These are phyloP conservation scores for Golubevia sp. DNA, from an alignment of 1,284 basidiomycete species.

Conservation along the genomic window DNA sequence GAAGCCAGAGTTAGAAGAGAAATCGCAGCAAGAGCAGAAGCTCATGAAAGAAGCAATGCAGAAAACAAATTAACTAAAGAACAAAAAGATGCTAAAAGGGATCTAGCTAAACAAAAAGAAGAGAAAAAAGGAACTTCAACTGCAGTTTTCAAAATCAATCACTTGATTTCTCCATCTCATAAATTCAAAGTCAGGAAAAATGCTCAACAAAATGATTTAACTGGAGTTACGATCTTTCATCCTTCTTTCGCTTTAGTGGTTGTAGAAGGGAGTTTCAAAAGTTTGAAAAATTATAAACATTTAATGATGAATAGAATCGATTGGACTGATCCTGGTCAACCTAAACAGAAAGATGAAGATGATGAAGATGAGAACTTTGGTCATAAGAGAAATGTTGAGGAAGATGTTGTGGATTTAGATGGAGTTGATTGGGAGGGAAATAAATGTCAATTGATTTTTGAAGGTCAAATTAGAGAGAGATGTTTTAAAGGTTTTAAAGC, in stretches of 20 bases:
- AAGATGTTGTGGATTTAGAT: slow-evolving; percentile 5
- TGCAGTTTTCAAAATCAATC: slow-evolving; percentile 44
- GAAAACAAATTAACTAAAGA: slow-evolving; percentile 50
- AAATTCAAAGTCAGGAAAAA: slow-evolving; percentile 54
- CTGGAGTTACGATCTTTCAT: slow-evolving; percentile 38
- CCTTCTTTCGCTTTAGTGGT: slow-evolving; percentile 43
- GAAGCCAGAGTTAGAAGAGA: slow-evolving; percentile 57
- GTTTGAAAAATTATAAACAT: slow-evolving; percentile 46
- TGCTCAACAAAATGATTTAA: slow-evolving; percentile 45
- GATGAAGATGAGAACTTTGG: slow-evolving; percentile 5
- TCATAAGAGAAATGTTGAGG: neutral
- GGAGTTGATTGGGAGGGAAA: slow-evolving; percentile 34
- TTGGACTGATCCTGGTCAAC: slow-evolving; percentile 44
- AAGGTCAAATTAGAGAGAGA: slow-evolving; percentile 46
- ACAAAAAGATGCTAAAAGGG: slow-evolving; percentile 31
- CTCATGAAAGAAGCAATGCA: slow-evolving; percentile 44
- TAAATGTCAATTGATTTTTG: slow-evolving; percentile 48
- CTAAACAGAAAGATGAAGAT: slow-evolving; percentile 7
- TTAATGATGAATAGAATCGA: slow-evolving; percentile 53
- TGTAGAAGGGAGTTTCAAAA: slow-evolving; percentile 49
- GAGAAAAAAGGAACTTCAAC: slow-evolving; percentile 39
- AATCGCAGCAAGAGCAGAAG: slow-evolving; percentile 47
- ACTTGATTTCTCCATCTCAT: slow-evolving; percentile 41
- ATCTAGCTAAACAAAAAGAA: slow-evolving; percentile 29
- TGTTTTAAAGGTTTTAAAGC: slow-evolving; percentile 26